phyloP scores from a whole-genome alignment of 2,329 filamentous ascomycete genomes.

The Xylariomycetidae sp. region DNA sequence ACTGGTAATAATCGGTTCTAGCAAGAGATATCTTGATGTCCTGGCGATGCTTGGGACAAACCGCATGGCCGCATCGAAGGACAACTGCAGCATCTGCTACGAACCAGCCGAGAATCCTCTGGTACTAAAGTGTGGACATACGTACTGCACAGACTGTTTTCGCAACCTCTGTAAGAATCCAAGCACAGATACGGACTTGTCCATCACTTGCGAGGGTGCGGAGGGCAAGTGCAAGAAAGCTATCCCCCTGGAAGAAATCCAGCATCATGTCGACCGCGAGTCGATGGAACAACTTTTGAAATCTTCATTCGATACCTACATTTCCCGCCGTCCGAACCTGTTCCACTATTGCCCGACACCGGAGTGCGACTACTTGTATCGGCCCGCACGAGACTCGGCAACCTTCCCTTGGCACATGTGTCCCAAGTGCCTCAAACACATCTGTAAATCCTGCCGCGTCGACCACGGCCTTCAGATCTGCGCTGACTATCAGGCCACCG shows the following conservation, averaged over 20 bases:
- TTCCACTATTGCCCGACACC: conserved; percentile 12
- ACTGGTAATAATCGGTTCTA: conserved; percentile 6
- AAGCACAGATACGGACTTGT: conserved; percentile 2
- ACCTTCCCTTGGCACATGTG: conserved; percentile 16
- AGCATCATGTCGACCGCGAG: conserved; percentile 3
- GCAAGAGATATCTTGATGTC: conserved; percentile 5
- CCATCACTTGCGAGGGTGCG: conserved; percentile 4
- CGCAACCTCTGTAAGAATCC: conserved; percentile 5
- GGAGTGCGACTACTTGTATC: conserved; percentile 11
- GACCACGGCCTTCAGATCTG: conserved; percentile 18
- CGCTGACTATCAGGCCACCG: conserved; percentile 11
- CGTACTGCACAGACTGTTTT: conserved; percentile 9
- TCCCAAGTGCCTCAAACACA: conserved; percentile 13
- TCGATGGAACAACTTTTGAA: conserved; percentile 9
- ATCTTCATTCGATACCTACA: conserved; percentile 7
- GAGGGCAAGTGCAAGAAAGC: conserved; percentile 7
- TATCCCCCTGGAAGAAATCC: conserved; percentile 7
- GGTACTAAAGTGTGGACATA: conserved; percentile 7
- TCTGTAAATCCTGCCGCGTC: conserved; percentile 8
- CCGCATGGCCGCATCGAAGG: conserved; percentile 1
- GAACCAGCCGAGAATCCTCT: conserved; percentile 5
- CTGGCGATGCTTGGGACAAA: conserved; percentile 5
- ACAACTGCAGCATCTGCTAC: conserved; percentile 7
- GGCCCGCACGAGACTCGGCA: conserved; percentile 1
- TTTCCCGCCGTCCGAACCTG: conserved; percentile 8